Evolutionary conservation across 78 protist genomes (phyloP), one percentile per base, ranked within the genome.

Genomic region (Dictyostelium capitatum): DNA sequence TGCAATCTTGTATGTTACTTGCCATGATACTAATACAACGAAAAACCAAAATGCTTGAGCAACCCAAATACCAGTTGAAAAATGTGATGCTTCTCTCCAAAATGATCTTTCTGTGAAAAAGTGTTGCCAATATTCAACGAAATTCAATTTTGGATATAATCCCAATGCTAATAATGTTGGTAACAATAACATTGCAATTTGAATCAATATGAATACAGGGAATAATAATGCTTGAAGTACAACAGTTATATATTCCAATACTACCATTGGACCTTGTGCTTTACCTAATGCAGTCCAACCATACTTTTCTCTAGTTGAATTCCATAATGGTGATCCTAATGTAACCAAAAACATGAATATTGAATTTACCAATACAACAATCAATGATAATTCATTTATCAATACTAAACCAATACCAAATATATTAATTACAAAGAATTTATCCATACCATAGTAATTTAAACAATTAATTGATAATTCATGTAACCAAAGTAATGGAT

Each of bases 251-350:
- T 70, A 59, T 54, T 87, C 93, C 1, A 77, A 20, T n/a, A 87
- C 51, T 0, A 73, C 74, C 77, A 87, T 47, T 59, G 84, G 78
- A 28, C 93, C 93, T n/a, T 50, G 57, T 7, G 93, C 93, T n/a
- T 74, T 54, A 53, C 93, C 93, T 4, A 87, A 62, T 25, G 28
- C 54, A 19, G 28, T 46, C 93, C 93, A 87, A 50, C 70, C 80
- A 20, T n/a, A 43, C 37, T 56, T 46, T 1, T 46, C 51, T 37
- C 85, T 37, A 20, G 32, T 48, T 41, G 23, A 3, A 15, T 67
- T 79, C 95, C 95, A 90, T 7, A 79, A 15, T 43, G 95, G 95
- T n/a, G 89, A 79, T 1, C 89, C 89, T 6, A 90, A 69, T 43
- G 95, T 90, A 20, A 90, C 82, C 9, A 79, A 15, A 51, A 90